These are phyloP conservation scores for Leptographium wingfieldii DNA, from an alignment of 2,329 filamentous ascomycete genomes.

Conservation along the genomic window DNA sequence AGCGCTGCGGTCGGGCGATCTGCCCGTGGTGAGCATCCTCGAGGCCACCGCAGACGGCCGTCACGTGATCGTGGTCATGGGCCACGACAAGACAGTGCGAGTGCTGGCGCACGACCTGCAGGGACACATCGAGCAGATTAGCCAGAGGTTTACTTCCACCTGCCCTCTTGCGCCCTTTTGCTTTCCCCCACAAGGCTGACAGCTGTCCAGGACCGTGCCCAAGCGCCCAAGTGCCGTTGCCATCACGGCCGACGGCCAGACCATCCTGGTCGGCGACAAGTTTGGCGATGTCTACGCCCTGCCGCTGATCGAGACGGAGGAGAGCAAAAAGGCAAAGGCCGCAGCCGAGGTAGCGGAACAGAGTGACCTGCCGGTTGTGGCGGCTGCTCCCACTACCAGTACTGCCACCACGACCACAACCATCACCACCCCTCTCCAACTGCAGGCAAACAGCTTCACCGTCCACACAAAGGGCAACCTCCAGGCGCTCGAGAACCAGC, in stretches of 20 bases:
- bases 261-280: conserved; percentile 80
- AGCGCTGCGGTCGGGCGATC: conserved; percentile 27
- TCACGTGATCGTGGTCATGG: conserved; percentile 66
- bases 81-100: conserved; percentile 83
- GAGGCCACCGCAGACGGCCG: conserved; percentile 48
- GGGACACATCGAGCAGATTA: conserved; percentile 53
- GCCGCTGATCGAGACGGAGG: conserved; percentile 44
- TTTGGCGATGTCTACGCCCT: conserved; percentile 93
- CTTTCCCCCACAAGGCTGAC: background rate
- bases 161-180: conserved; percentile 3
- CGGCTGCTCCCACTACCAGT: background rate
- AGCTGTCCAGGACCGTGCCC: conserved; percentile 55
- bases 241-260: conserved; percentile 54
- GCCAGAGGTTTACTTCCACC: conserved; percentile 45
- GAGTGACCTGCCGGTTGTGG: background rate
- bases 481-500: conserved; percentile 46
- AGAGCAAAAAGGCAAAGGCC: conserved; percentile 4
- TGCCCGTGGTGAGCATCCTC: conserved; percentile 58
- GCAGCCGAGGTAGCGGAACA: background rate
- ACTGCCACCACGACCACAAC: conserved; percentile 7
- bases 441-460: conserved; percentile 40
- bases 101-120: conserved; percentile 58
- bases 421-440: conserved; percentile 28
- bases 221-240: conserved; percentile 73
- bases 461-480: conserved; percentile 54